A percentile compares a stretch with the other conserved stretches of the same genome.
These are phyloP conservation scores for Phenoliferia sp. DNA, from an alignment of 1,284 basidiomycete genomes.

Conservation along the genomic window DNA sequence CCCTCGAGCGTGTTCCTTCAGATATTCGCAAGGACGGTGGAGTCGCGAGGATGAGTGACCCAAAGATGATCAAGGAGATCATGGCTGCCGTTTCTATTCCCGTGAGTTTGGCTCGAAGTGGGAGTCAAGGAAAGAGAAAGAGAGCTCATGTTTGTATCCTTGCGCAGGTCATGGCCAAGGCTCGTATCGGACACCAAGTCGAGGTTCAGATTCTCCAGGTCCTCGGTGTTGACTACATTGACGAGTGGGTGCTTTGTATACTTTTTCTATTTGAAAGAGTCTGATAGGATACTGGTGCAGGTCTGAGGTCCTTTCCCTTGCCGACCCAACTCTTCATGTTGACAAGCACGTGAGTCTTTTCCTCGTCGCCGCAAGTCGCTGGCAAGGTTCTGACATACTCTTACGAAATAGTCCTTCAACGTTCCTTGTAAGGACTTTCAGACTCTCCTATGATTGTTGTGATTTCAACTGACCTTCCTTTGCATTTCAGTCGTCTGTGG, in stretches of 20 bases:
- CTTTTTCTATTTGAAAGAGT: background rate
- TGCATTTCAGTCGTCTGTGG: conserved; percentile 50
- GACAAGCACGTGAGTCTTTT: conserved; percentile 42
- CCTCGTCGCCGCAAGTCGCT: background rate
- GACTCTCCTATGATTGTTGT: background rate
- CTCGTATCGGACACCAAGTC: conserved; percentile 94
- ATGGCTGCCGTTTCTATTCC: conserved; percentile 79
- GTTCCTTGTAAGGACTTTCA: conserved; percentile 48
- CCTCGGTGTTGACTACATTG: conserved; percentile 96
- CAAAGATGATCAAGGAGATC: conserved; percentile 89
- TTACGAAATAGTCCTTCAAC: conserved; percentile 31
- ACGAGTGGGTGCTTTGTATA: conserved; percentile 45
- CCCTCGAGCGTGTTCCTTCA: conserved; percentile 81
- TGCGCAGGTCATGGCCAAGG: conserved; percentile 76
- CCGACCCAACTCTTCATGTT: conserved; percentile 54
- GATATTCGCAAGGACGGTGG: conserved; percentile 88
- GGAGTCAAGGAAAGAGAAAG: conserved; percentile 58
- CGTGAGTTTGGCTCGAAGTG: conserved; percentile 37
- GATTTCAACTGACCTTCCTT: background rate
- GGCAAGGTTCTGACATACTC: background rate
- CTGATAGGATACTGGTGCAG: conserved; percentile 49
- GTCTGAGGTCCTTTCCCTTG: conserved; percentile 86
- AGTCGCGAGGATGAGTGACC: conserved; percentile 73
- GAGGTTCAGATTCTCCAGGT: conserved; percentile 87
- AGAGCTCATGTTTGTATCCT: conserved; percentile 73